These are phyloP conservation scores for Cytospora piceicola DNA, from an alignment of 2,329 filamentous ascomycete species.

Conservation along the genomic window DNA sequence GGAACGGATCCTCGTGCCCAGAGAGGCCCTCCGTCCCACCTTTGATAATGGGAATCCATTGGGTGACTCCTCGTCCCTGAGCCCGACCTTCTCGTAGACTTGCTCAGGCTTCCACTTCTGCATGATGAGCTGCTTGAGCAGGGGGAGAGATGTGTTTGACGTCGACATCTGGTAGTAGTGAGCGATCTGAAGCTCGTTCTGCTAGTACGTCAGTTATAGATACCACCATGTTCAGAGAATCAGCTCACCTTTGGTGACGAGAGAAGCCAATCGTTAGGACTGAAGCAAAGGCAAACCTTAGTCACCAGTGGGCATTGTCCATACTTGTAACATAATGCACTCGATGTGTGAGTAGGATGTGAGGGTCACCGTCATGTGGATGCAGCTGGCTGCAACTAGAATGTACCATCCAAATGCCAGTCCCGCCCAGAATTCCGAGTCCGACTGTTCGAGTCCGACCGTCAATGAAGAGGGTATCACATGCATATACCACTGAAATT, in stretches of 20 bases:
- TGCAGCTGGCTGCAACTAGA: no score
- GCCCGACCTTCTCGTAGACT: not conserved
- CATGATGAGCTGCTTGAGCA: not conserved
- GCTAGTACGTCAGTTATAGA: not conserved
- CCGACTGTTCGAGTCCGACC: not conserved
- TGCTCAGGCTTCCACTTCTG: conserved; percentile 1
- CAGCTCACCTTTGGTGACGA: not conserved
- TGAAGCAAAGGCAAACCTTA: not conserved
- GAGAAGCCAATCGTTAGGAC: not conserved
- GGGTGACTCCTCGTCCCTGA: not conserved
- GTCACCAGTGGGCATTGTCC: not conserved
- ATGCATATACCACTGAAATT: not conserved
- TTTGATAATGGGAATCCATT: not conserved
- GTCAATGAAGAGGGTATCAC: not conserved
- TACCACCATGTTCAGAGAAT: not conserved
- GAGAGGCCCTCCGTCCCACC: not conserved
- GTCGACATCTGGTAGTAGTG: not conserved
- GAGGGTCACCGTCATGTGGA: not conserved
- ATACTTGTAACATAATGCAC: not conserved
- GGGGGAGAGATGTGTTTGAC: not conserved
- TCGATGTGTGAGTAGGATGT: not conserved
- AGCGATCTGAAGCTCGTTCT: not conserved
- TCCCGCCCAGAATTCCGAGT: not conserved
- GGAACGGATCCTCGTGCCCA: not conserved
- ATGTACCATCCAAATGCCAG: not conserved